Conservation (phyloP, 345 rosid species). For the Punica granatum region DNA sequence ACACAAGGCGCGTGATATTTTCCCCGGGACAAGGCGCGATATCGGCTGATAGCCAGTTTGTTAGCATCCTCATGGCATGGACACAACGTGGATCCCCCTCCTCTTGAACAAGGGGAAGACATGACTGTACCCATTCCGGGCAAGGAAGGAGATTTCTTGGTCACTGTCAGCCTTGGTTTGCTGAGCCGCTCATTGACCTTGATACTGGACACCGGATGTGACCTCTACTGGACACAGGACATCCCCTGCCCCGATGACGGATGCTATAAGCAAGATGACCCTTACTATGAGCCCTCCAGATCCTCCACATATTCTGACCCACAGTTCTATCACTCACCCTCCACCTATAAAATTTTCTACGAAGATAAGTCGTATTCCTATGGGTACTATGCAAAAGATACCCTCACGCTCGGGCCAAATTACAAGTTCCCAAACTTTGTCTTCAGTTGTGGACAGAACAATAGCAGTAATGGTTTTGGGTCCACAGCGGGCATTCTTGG, state of each 20-base stretch:
- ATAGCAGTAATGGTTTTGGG: slow-evolving; percentile 4
- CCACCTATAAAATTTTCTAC: neutral
- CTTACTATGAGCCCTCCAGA: slow-evolving; percentile 14
- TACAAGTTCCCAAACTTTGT: slow-evolving; percentile 4
- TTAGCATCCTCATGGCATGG: too few species aligned
- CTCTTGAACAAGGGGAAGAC: too few species aligned
- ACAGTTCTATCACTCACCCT: neutral
- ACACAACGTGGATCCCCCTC: too few species aligned
- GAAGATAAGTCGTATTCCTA: slow-evolving; percentile 11
- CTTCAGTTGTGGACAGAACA: slow-evolving; percentile 21
- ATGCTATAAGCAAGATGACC: slow-evolving; percentile 6
- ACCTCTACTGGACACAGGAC: slow-evolving; percentile 17
- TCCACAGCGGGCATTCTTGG: slow-evolving; percentile 18
- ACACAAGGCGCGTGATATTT: too few species aligned
- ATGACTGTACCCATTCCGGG: too few species aligned
- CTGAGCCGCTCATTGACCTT: slow-evolving; percentile 8
- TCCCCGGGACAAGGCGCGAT: neutral
- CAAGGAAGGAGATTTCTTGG: neutral
- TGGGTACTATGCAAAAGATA: slow-evolving; percentile 14
- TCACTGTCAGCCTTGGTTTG: slow-evolving; percentile 13
- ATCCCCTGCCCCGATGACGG: slow-evolving; percentile 1
- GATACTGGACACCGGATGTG: slow-evolving; percentile 22
- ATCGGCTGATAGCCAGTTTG: too few species aligned
- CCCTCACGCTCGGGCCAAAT: slow-evolving; percentile 12
- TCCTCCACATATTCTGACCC: slow-evolving; percentile 15